Evolutionary conservation across 1,284 basidiomycete species (phyloP), one percentile per base, ranked within the genome.

Genomic region (Amylostereum areolatum): DNA sequence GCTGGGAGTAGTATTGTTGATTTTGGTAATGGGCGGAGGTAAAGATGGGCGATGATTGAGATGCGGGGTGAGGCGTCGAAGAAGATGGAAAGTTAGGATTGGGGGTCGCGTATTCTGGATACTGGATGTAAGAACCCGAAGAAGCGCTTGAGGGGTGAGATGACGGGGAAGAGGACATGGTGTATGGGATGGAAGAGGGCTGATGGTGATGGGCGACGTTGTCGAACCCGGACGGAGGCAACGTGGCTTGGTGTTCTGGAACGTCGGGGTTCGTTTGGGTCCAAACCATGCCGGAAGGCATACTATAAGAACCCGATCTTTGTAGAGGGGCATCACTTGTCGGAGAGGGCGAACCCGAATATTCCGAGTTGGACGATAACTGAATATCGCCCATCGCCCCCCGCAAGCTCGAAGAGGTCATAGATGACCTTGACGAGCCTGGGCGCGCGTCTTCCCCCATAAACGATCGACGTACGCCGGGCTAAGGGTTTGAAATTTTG

Each of bases 361-460:
- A 62, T 49, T 59, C 59, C 58, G 61, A 55, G 40, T 72, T 62
- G 11, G 62, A 60, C 9, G 72, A 67, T 47, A 76, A 64, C 54
- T 68, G 69, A 4, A 73, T 59, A 49, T 80, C 77, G 47, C 78
- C 80, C 63, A 85, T 77, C 27, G 83, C 81, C 50, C 80, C 80
- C 18, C 74, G 77, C 49, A 87, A 66, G 58, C 78, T 83, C 18
- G 84, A 84, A 32, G 74, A 68, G 28, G 58, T 59, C 55, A 71
- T 63, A 52, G 57, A 63, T 24, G 77, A 70, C 42, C 56, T 62
- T n/a, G 71, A 68, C 11, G 72, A 65, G 30, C 51, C 53, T 18
- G 52, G 54, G 30, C 55, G 40, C 36, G 40, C 30, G 3, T 57
- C 51, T n/a, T 53, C 47, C 9, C 35, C 45, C 7, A 45, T 47